Evolutionary conservation across 2,329 filamentous ascomycete species (phyloP).

Genomic region (Colletotrichum neosansevieriae): DNA sequence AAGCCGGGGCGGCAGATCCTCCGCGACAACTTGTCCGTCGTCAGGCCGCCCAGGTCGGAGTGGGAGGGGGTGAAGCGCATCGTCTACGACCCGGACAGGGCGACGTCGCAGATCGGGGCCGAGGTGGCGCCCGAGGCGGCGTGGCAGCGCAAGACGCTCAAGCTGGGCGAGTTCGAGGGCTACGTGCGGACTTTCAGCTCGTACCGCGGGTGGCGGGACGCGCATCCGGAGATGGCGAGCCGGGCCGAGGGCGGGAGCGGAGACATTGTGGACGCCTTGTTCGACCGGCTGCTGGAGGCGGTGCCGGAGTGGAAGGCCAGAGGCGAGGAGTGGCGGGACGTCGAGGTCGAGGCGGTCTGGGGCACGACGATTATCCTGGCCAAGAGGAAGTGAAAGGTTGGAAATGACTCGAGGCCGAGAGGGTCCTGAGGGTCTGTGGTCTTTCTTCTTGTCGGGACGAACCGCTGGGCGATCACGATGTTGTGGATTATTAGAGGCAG

Average conservation of each 20-base stretch:
- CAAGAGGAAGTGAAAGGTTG: conserved; percentile 52
- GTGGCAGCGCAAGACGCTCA: conserved; percentile 67
- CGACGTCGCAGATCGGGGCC: conserved; percentile 49
- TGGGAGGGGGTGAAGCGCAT: conserved; percentile 66
- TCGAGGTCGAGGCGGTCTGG: conserved; percentile 70
- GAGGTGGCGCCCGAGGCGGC: conserved; percentile 45
- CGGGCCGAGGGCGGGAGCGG: conserved; percentile 67
- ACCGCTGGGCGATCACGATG: conserved; percentile 16
- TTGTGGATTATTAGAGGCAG: not conserved
- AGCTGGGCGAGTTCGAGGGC: conserved; percentile 69
- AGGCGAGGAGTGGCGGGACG: conserved; percentile 64
- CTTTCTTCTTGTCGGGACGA: conserved; percentile 16
- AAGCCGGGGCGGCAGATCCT: conserved; percentile 69
- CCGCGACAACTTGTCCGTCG: conserved; percentile 61
- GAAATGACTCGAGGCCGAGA: conserved; percentile 27
- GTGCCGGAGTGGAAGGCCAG: conserved; percentile 64
- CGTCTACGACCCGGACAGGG: conserved; percentile 68
- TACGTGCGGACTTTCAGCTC: conserved; percentile 72
- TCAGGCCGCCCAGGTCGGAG: conserved; percentile 62
- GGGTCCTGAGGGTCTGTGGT: not conserved
- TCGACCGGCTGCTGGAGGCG: conserved; percentile 67
- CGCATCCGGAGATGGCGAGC: conserved; percentile 62
- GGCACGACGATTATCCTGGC: conserved; percentile 71
- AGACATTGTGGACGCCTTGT: conserved; percentile 72
- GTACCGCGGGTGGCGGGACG: conserved; percentile 69